Percentiles rank a stretch among this genome's conserved stretches.
Conservation (phyloP, 2,329 filamentous ascomycete species). For the Colletotrichum sp. region DNA sequence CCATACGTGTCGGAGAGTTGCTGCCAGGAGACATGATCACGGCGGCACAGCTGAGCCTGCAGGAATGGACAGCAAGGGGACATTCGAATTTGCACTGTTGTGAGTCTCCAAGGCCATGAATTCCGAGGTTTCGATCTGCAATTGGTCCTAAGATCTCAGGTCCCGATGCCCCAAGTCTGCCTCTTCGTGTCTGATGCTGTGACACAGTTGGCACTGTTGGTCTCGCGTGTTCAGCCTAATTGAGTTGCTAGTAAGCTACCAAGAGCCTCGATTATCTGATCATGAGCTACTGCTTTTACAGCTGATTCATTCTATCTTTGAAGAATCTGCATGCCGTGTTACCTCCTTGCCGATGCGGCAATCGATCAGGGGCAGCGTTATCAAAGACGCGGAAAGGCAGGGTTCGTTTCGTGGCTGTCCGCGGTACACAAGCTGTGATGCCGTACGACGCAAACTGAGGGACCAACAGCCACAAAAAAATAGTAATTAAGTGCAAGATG, state of each 20-base stretch:
- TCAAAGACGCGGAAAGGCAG: not conserved
- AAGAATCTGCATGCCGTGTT: rapidly evolving
- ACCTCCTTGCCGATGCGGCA: not conserved
- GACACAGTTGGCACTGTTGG: rapidly evolving
- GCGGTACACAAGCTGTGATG: not conserved
- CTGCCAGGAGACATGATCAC: not conserved
- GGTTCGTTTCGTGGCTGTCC: not conserved
- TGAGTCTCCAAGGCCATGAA: too few relatives aligned
- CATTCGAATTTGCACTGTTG: too few relatives aligned
- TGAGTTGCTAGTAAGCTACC: rapidly evolving
- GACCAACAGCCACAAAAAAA: too few relatives aligned
- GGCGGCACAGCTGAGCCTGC: not conserved
- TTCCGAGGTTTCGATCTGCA: rapidly evolving
- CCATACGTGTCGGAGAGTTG: rapidly evolving
- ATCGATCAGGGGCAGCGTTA: rapidly evolving
- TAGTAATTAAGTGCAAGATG: too few relatives aligned
- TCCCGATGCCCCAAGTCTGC: not conserved
- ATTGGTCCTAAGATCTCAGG: rapidly evolving
- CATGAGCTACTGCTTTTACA: too few relatives aligned
- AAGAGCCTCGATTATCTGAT: rapidly evolving
- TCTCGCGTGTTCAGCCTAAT: not conserved
- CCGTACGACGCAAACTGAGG: too few relatives aligned
- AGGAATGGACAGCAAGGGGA: not conserved
- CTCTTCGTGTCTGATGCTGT: rapidly evolving
- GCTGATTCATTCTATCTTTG: too few relatives aligned